Percentiles rank a stretch among this genome's conserved stretches.
Evolutionary conservation across 768 basidiomycete genomes (phyloP).

Genomic region (Tulasnella sp.): DNA sequence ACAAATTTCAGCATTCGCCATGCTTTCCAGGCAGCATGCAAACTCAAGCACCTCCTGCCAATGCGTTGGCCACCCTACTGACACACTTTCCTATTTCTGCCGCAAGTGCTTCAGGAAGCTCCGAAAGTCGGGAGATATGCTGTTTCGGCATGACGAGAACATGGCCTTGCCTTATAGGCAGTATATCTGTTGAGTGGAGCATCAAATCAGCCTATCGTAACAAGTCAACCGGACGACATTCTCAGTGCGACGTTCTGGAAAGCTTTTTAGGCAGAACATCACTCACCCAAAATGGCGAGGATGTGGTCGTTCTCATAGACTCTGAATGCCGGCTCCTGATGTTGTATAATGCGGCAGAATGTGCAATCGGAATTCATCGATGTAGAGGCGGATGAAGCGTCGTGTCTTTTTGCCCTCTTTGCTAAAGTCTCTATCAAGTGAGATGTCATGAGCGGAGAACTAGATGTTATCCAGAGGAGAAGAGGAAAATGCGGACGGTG

Average conservation of each 20-base stretch:
- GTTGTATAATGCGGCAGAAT: slow-evolving; percentile 54
- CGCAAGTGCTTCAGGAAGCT: slow-evolving; percentile 49
- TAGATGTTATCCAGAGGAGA: too few relatives aligned
- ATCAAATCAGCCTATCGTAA: slow-evolving; percentile 2
- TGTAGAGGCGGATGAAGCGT: too few relatives aligned
- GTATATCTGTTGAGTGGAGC: slow-evolving; percentile 41
- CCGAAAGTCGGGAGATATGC: slow-evolving; percentile 51
- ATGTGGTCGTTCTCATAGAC: slow-evolving; percentile 54
- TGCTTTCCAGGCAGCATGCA: too few relatives aligned
- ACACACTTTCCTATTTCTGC: slow-evolving; percentile 48
- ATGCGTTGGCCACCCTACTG: slow-evolving; percentile 48
- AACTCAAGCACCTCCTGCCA: slow-evolving; percentile 42
- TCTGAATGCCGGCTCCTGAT: slow-evolving; percentile 36
- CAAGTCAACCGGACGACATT: neutral
- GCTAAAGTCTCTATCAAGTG: slow-evolving; percentile 6
- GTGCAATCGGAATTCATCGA: slow-evolving; percentile 31
- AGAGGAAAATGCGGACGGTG: too few relatives aligned
- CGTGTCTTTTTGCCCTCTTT: neutral
- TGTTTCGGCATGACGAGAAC: slow-evolving; percentile 58
- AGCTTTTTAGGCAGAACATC: slow-evolving; percentile 11
- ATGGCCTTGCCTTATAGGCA: slow-evolving; percentile 56
- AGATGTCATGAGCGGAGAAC: neutral
- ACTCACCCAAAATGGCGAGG: slow-evolving; percentile 50
- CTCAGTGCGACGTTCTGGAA: neutral
- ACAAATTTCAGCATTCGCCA: neutral